Evolutionary conservation across 306 rosid genomes (phyloP).

Genomic region (Oemleria cerasiformis): DNA sequence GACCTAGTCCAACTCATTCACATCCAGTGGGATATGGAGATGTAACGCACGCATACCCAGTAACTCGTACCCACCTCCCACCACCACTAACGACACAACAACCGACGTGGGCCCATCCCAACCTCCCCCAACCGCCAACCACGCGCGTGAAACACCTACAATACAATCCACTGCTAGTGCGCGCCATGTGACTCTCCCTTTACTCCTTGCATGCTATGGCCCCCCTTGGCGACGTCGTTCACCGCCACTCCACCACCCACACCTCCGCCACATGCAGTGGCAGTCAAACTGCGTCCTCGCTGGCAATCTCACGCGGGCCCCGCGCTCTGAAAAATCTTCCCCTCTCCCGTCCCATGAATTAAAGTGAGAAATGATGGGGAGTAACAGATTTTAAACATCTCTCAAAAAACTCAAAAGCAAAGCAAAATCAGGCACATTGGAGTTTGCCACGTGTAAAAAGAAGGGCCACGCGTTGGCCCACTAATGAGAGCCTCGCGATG

Average conservation of each 20-base stretch:
- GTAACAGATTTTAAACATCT: background rate
- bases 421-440: background rate
- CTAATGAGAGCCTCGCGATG: background rate
- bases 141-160: background rate
- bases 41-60: constrained; percentile 9
- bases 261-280: constrained; percentile 1
- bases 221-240: background rate
- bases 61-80: background rate
- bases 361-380: background rate
- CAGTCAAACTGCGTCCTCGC: background rate
- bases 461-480: constrained; percentile 9
- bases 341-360: background rate
- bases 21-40: background rate
- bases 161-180: constrained; percentile 1
- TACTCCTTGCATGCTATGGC: background rate
- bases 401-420: background rate
- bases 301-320: background rate
- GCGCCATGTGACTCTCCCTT: background rate
- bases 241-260: background rate
- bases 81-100: constrained; percentile 1
- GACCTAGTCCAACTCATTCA: constrained; percentile 12
- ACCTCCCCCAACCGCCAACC: background rate
- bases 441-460: constrained; percentile 1
- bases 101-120: background rate
- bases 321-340: background rate